Percentiles rank a stretch among this genome's conserved stretches.
These are phyloP conservation scores for Trametes punicea DNA, from an alignment of 768 basidiomycete species.

Conservation along the genomic window DNA sequence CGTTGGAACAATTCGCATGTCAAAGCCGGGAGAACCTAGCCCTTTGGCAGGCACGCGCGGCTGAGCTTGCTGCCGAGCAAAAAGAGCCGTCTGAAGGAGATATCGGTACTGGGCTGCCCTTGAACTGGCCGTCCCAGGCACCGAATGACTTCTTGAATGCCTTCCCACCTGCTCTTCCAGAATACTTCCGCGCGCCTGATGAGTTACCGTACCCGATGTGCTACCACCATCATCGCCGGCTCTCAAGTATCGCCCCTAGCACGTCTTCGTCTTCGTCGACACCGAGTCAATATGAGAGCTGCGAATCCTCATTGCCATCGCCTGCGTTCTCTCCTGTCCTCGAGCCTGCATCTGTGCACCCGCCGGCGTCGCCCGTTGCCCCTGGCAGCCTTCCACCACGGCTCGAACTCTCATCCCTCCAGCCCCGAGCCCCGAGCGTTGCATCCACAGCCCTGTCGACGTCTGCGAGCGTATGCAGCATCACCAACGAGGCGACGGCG, in stretches of 20 bases:
- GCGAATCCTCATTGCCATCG: conserved; percentile 26
- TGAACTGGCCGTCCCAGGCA: conserved; percentile 30
- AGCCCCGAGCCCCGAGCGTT: conserved; percentile 21
- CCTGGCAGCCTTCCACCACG: conserved; percentile 10
- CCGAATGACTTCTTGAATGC: conserved; percentile 48
- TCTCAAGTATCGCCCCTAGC: conserved; percentile 17
- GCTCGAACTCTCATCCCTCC: conserved; percentile 7
- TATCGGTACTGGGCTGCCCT: conserved; percentile 3
- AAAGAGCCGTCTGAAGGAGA: background rate
- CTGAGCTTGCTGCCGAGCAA: conserved; percentile 34
- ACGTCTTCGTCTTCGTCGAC: conserved; percentile 21
- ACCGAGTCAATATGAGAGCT: conserved; percentile 27
- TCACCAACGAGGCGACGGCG: conserved; percentile 30
- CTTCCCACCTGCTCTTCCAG: conserved; percentile 56
- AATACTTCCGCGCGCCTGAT: conserved; percentile 30
- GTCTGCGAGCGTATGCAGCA: conserved; percentile 16
- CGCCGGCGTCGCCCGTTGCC: conserved; percentile 10
- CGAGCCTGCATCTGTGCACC: background rate
- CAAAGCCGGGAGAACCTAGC: conserved; percentile 68
- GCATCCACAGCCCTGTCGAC: conserved; percentile 13
- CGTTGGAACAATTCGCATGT: conserved; percentile 62
- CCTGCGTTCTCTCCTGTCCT: conserved; percentile 18
- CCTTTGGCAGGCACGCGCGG: conserved; percentile 59
- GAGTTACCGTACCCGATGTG: conserved; percentile 23
- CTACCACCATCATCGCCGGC: conserved; percentile 17